A percentile compares a stretch with the other conserved stretches of the same genome.
Evolutionary conservation across 169 alveolate genomes (phyloP).

Genomic region (Cryptosporidium sp.): DNA sequence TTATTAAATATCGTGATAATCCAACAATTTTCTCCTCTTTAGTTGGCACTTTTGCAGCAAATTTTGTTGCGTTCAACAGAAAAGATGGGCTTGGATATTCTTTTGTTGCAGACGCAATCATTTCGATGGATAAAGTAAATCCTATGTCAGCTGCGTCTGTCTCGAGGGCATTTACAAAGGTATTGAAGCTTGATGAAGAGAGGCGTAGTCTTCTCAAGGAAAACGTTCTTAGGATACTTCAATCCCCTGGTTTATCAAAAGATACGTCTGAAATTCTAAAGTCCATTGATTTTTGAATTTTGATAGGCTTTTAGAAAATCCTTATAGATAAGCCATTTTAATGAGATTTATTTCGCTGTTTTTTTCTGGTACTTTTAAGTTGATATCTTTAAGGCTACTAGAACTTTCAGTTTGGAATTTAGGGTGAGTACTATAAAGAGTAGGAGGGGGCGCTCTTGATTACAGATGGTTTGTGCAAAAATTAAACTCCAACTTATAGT

Average conservation of each 20-base stretch:
- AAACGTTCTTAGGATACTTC: conserved; percentile 31
- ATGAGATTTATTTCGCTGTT: no score
- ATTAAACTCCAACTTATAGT: not conserved
- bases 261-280: conserved; percentile 59
- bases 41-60: conserved; percentile 83
- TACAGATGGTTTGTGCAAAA: no score
- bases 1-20: conserved; percentile 22
- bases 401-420: no score
- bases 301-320: not conserved
- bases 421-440: no score
- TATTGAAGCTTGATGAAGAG: conserved; percentile 27
- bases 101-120: conserved; percentile 84
- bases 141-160: conserved; percentile 83
- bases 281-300: conserved; percentile 28
- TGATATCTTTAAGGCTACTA: no score
- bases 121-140: conserved; percentile 83
- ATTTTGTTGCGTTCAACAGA: conserved; percentile 81
- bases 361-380: no score
- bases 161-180: conserved; percentile 58
- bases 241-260: conserved; percentile 40
- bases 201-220: conserved; percentile 15
- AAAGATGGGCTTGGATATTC: conserved; percentile 86
- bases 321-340: not conserved
- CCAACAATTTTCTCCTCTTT: conserved; percentile 49
- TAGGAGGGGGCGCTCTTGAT: no score